Evolutionary conservation across 2,329 filamentous ascomycete genomes (phyloP).

Genomic region (Stagonosporopsis cucurbitacearum): DNA sequence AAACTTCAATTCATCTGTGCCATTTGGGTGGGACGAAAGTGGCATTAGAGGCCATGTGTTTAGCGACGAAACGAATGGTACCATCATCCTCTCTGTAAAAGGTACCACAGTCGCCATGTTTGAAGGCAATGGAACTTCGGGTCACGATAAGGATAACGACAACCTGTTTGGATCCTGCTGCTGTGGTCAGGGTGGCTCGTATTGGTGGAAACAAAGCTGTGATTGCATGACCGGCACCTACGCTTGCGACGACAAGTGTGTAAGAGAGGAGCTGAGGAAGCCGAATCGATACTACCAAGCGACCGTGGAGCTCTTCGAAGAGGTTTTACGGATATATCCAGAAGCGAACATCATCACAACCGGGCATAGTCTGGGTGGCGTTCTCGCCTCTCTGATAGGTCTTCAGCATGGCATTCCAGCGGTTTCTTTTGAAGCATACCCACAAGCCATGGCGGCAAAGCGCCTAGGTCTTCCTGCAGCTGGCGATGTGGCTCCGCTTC

Average conservation of each 20-base stretch:
- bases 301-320: constrained; percentile 42
- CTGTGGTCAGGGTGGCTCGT: constrained; percentile 45
- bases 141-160: constrained; percentile 47
- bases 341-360: constrained; percentile 44
- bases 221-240: constrained; percentile 46
- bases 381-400: constrained; percentile 45
- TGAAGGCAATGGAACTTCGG: constrained; percentile 46
- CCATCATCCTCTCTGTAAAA: constrained; percentile 44
- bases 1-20: constrained; percentile 39
- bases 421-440: constrained; percentile 46
- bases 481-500: constrained; percentile 38
- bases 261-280: constrained; percentile 39
- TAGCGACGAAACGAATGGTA: constrained; percentile 41
- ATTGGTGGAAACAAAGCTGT: constrained; percentile 45
- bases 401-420: constrained; percentile 42
- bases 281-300: constrained; percentile 44
- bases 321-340: constrained; percentile 43
- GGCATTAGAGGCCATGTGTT: constrained; percentile 48
- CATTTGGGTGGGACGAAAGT: constrained; percentile 48
- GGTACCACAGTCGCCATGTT: constrained; percentile 47
- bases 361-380: constrained; percentile 46
- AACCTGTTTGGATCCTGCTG: constrained; percentile 47
- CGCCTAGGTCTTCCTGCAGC: constrained; percentile 41
- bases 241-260: constrained; percentile 44
- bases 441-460: constrained; percentile 44